Conservation (phyloP, 1,284 basidiomycete genomes). For the Caloboletus inedulis region DNA sequence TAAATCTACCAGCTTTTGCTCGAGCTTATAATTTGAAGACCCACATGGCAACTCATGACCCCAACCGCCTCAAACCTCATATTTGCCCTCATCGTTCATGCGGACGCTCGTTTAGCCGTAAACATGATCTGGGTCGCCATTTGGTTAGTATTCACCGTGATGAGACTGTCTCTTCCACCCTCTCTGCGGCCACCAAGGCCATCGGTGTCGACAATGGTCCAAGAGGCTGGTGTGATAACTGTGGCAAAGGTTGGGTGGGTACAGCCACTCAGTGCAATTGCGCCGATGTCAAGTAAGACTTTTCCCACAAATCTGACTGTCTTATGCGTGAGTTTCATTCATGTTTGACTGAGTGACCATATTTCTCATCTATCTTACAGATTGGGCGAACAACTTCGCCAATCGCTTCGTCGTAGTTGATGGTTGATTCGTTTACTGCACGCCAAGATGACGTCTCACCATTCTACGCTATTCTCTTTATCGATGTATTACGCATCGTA, state of each 20-base stretch:
- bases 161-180: slow-evolving; percentile 45
- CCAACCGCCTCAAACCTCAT: slow-evolving; percentile 81
- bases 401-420: slow-evolving; percentile 36
- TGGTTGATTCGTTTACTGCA: slow-evolving; percentile 40
- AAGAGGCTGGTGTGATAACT: slow-evolving; percentile 69
- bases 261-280: slow-evolving; percentile 58
- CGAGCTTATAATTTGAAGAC: slow-evolving; percentile 91
- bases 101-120: slow-evolving; percentile 83
- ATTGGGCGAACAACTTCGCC: slow-evolving; percentile 34
- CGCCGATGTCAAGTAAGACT: slow-evolving; percentile 58
- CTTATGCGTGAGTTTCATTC: slow-evolving; percentile 26
- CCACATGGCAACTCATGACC: slow-evolving; percentile 87
- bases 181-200: slow-evolving; percentile 40
- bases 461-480: slow-evolving; percentile 45
- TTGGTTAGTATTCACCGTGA: slow-evolving; percentile 82
- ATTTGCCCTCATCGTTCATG: slow-evolving; percentile 78
- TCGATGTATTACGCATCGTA: slow-evolving; percentile 61
- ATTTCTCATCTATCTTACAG: slow-evolving; percentile 18
- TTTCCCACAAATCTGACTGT: slow-evolving; percentile 3
- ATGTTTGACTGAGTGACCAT: neutral
- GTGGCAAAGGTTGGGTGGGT: slow-evolving; percentile 69
- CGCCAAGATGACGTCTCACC: slow-evolving; percentile 30
- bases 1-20: slow-evolving; percentile 61
- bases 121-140: slow-evolving; percentile 86
- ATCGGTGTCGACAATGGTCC: slow-evolving; percentile 62